These are phyloP conservation scores for Solanum chiquidenum DNA, from an alignment of 257 asterid species.

Conservation along the genomic window DNA sequence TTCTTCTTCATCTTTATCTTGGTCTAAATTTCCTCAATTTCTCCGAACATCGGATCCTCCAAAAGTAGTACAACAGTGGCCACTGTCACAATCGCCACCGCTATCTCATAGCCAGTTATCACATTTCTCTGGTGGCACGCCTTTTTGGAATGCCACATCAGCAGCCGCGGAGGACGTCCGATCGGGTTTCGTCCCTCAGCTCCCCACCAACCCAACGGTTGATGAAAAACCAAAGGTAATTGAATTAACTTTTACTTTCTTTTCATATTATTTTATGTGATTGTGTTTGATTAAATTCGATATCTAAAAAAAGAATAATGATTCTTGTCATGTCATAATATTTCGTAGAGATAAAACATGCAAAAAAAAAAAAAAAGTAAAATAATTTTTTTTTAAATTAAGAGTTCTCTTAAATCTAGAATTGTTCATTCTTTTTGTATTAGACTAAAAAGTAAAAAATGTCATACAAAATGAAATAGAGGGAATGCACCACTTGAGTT, in stretches of 20 bases:
- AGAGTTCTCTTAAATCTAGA: neutral
- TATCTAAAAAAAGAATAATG: no score
- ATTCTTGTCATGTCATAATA: neutral
- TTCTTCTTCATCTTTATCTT: conserved; percentile 26
- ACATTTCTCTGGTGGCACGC: conserved; percentile 62
- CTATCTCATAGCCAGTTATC: conserved; percentile 32
- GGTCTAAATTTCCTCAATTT: conserved; percentile 51
- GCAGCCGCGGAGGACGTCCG: conserved; percentile 30
- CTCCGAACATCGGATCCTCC: conserved; percentile 32
- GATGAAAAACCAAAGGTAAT: conserved; percentile 46
- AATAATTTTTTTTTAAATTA: no score
- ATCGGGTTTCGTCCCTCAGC: conserved; percentile 47
- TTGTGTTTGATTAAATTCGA: neutral
- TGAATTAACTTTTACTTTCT: neutral
- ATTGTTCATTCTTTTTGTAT: neutral
- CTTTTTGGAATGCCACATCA: conserved; percentile 67
- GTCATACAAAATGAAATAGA: neutral
- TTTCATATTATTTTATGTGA: neutral
- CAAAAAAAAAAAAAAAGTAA: no score
- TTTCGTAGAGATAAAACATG: neutral
- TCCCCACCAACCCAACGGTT: conserved; percentile 32
- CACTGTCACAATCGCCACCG: conserved; percentile 1
- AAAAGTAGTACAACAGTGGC: conserved; percentile 23
- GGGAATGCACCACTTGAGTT: fast-evolving
- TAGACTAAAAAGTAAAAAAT: neutral